phyloP scores from a whole-genome alignment of 768 basidiomycete genomes.

The Mycena capillaripes region DNA sequence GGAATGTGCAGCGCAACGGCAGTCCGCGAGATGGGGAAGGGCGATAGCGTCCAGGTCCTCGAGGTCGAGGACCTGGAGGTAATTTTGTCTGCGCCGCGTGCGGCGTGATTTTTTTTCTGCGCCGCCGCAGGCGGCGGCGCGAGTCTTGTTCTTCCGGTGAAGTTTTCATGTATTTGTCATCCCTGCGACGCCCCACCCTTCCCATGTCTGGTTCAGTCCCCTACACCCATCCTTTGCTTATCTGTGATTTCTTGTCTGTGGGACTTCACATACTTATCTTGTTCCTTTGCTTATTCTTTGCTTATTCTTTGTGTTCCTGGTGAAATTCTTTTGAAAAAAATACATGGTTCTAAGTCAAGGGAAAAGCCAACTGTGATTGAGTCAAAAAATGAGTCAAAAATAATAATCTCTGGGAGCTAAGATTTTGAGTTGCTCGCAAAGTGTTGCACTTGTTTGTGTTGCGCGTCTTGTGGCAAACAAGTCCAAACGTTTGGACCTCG shows the following conservation, averaged over 20 bases:
- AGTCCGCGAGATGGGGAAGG: conserved; percentile 10
- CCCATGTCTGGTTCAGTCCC: too few relatives aligned
- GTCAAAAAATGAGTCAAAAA: too few relatives aligned
- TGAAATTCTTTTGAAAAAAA: background rate
- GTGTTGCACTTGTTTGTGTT: background rate
- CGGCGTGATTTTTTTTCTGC: too few relatives aligned
- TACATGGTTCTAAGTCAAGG: background rate
- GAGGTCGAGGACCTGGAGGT: conserved; percentile 10
- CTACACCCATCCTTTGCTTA: background rate
- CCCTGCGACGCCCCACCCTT: background rate
- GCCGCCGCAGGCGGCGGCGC: background rate
- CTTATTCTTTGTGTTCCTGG: conserved; percentile 4
- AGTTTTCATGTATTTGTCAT: background rate
- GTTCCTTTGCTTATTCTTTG: too few relatives aligned
- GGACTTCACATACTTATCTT: background rate
- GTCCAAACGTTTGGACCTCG: conserved; percentile 2
- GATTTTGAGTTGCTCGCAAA: background rate
- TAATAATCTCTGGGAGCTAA: background rate
- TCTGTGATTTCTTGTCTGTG: background rate
- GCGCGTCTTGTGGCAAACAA: background rate
- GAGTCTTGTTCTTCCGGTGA: background rate
- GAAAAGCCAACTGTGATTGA: background rate
- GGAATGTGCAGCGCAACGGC: background rate
- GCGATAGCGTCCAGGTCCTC: conserved; percentile 1
- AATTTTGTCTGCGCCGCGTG: too few relatives aligned